Evolutionary conservation across 495 filamentous ascomycete genomes (phyloP), one percentile per base, ranked within the genome.

Genomic region (Talaromyces liani): DNA sequence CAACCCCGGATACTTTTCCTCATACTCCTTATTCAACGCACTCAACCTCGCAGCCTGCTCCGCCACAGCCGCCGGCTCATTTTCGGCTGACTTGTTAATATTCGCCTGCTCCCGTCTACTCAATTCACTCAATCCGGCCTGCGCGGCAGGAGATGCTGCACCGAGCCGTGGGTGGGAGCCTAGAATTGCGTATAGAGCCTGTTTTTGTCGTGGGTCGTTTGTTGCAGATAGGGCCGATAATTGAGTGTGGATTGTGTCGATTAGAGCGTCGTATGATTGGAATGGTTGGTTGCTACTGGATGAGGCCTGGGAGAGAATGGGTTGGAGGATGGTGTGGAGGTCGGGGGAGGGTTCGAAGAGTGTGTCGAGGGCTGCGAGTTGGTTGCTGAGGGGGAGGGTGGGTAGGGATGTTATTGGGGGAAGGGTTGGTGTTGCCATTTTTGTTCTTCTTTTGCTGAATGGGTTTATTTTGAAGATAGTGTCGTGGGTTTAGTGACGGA

Each of bases 161-260:
- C 94, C 94, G 63, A 98, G 79, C 3, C 94, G 84, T 6, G 94
- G 94, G 74, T 98, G 94, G 53, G 90, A 87, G n/a, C 84, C 87
- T 18, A 97, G 79, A 64, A 97, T 94, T 24, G 79, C 80, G 41
- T 90, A 77, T 16, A 92, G 78, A 68, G 81, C 80, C 45, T 79
- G 71, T 16, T 76, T 80, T 64, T 91, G 85, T 6, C 61, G 67
- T 20, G 73, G 66, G 71, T 80, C 66, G 74, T 78, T 65, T 71
- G 78, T 41, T 66, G 72, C 60, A 75, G 87, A 65, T 71, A 85
- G 61, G 68, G 79, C 53, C 80, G 78, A 69, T 81, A 84, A 64
- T 72, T 81, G 83, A 18, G 74, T 72, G 14, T 82, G 80, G 22
- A 91, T 78, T 34, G 80, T 80, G 41, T 82, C 81, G 63, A 88